These are phyloP conservation scores for Pleoardoris graminearum DNA, from an alignment of 2,329 filamentous ascomycete species.

Conservation along the genomic window DNA sequence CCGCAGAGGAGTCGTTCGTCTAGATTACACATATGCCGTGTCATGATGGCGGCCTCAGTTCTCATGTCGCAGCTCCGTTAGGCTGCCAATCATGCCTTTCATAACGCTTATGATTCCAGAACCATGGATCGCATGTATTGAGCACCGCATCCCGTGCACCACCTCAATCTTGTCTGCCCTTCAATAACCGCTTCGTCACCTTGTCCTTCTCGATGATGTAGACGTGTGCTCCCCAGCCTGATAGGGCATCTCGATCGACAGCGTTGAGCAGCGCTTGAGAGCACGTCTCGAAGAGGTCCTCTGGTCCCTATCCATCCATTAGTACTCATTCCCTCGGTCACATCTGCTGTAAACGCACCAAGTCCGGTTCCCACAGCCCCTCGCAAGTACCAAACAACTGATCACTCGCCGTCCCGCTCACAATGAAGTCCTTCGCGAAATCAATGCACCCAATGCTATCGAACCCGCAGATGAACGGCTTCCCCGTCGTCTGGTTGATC, in stretches of 20 bases:
- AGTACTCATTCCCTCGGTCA: constrained; percentile 2
- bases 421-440: constrained; percentile 99
- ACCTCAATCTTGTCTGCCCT: constrained; percentile 83
- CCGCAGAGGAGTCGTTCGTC: constrained; percentile 5
- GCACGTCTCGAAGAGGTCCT: constrained; percentile 97
- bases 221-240: constrained; percentile 97
- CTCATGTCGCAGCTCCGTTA: constrained; percentile 2
- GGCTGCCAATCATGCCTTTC: neutral
- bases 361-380: constrained; percentile 94
- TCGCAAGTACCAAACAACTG: constrained; percentile 99
- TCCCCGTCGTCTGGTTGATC: constrained; percentile 88
- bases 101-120: constrained; percentile 19
- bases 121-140: constrained; percentile 19
- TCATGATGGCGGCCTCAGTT: constrained; percentile 7
- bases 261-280: constrained; percentile 95
- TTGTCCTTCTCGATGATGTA: constrained; percentile 99
- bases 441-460: constrained; percentile 99
- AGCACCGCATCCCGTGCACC: constrained; percentile 12
- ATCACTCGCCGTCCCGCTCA: constrained; percentile 92
- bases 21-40: constrained; percentile 21
- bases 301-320: constrained; percentile 65
- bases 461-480: constrained; percentile 98
- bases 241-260: constrained; percentile 93
- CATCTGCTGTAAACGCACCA: constrained; percentile 59
- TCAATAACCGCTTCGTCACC: constrained; percentile 97